Conservation (phyloP, 176 grass and related monocot genomes). For the Musa beccarii region DNA sequence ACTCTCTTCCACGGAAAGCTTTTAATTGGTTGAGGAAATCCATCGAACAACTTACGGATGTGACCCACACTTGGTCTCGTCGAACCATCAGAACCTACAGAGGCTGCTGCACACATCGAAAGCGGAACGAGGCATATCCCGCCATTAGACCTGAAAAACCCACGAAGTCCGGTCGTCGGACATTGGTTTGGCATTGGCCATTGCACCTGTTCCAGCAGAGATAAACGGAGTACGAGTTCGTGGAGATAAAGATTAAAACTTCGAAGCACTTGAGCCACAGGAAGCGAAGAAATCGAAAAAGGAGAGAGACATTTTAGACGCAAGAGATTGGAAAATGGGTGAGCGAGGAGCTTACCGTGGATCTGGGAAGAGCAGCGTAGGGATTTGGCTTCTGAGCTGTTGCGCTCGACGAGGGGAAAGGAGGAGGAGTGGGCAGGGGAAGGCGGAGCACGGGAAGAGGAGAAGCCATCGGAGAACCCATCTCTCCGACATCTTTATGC, state of each 20-base stretch:
- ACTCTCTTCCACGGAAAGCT: conserved; percentile 20
- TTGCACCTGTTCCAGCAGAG: background rate
- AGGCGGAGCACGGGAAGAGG: background rate
- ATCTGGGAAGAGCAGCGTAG: background rate
- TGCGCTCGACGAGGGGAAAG: background rate
- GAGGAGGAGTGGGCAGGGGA: background rate
- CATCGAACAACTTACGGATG: conserved; percentile 5
- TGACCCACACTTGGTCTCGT: background rate
- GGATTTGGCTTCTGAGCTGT: background rate
- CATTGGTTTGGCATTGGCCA: background rate
- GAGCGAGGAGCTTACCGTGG: background rate
- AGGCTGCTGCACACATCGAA: background rate
- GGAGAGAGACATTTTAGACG: background rate
- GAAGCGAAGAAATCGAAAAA: background rate
- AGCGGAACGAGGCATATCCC: background rate
- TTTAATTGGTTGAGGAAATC: conserved; percentile 24
- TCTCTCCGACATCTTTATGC: background rate
- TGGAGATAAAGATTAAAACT: background rate
- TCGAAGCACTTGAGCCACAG: background rate
- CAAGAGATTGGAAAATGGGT: too few species aligned
- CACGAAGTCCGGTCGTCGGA: background rate
- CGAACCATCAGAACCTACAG: background rate
- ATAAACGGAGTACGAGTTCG: background rate
- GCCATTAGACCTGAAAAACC: background rate
- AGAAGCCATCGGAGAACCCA: conserved; percentile 3